A percentile compares a stretch with the other conserved stretches of the same genome.
Evolutionary conservation across 1,139 yeast genomes (phyloP).

Genomic region (Hemisphaericaspora xylanilytica): DNA sequence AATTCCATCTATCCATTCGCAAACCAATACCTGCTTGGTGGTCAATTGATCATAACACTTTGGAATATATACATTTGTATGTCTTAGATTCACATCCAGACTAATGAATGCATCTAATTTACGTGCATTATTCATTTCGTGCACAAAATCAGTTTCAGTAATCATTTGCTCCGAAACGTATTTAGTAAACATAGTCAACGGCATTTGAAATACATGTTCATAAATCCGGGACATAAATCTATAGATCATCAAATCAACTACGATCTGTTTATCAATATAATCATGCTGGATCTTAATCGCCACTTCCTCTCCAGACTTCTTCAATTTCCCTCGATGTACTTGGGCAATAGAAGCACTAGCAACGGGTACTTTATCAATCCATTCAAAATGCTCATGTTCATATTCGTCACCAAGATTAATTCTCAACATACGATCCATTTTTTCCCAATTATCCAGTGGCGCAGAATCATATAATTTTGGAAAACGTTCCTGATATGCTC

Average conservation of each 20-base stretch:
- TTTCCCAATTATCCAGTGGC: conserved; percentile 62
- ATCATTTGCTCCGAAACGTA: conserved; percentile 58
- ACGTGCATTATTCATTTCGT: conserved; percentile 55
- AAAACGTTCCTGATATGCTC: conserved; percentile 55
- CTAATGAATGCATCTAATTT: conserved; percentile 20
- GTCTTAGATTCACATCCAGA: conserved; percentile 22
- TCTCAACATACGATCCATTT: conserved; percentile 45
- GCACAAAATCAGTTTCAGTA: conserved; percentile 59
- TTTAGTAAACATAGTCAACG: conserved; percentile 54
- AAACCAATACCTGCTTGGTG: conserved; percentile 52
- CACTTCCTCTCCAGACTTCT: conserved; percentile 49
- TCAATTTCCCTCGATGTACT: conserved; percentile 57
- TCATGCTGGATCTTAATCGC: conserved; percentile 72
- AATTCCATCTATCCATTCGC: conserved; percentile 79
- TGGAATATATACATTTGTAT: conserved; percentile 46
- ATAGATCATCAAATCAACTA: conserved; percentile 60
- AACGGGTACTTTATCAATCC: conserved; percentile 51
- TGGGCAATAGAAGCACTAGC: conserved; percentile 79
- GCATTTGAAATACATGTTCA: conserved; percentile 61
- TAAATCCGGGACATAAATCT: conserved; percentile 50
- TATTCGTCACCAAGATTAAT: conserved; percentile 47
- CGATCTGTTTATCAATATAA: conserved; percentile 55
- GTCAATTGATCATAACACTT: conserved; percentile 44
- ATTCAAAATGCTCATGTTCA: conserved; percentile 42
- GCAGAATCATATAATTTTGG: conserved; percentile 65